A percentile compares a stretch with the other conserved stretches of the same genome.
Evolutionary conservation across 306 rosid genomes (phyloP).

Genomic region (Quercus aquifolioides): DNA sequence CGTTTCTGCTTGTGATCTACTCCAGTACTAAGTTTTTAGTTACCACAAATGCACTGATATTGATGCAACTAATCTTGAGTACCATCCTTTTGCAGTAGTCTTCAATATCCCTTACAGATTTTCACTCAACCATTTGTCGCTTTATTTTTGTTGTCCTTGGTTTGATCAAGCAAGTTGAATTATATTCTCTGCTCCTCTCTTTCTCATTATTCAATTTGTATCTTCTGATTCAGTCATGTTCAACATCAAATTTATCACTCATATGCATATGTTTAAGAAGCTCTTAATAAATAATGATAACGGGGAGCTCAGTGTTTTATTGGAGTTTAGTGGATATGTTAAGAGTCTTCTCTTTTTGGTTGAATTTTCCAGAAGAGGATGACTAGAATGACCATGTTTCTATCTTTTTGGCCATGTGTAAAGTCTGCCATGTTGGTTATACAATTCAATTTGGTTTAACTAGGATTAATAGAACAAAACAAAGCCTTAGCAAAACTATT

Average conservation of each 20-base stretch:
- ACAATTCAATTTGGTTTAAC: not conserved
- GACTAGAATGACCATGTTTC: not conserved
- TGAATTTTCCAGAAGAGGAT: not conserved
- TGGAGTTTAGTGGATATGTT: not conserved
- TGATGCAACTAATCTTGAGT: not conserved
- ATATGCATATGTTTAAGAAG: not conserved
- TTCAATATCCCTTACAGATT: not conserved
- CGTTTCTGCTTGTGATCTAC: not conserved
- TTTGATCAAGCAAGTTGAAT: not conserved
- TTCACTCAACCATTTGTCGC: not conserved
- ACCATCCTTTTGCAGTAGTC: not conserved
- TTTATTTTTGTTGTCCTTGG: not conserved
- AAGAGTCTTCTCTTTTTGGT: not conserved
- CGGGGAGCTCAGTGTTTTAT: not conserved
- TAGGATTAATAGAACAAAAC: not conserved
- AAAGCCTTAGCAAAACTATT: not conserved
- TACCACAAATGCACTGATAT: not conserved
- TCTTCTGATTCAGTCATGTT: not conserved
- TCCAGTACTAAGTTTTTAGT: not conserved
- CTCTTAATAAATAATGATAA: not conserved
- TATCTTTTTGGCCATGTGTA: not conserved
- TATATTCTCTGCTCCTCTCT: not conserved
- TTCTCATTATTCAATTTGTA: not conserved
- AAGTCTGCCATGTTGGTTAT: not conserved
- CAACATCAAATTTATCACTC: not conserved